Evolutionary conservation across 192 early-diverging fungal species (phyloP), one percentile per base, ranked within the genome.

Genomic region (Coemansia sp.): DNA sequence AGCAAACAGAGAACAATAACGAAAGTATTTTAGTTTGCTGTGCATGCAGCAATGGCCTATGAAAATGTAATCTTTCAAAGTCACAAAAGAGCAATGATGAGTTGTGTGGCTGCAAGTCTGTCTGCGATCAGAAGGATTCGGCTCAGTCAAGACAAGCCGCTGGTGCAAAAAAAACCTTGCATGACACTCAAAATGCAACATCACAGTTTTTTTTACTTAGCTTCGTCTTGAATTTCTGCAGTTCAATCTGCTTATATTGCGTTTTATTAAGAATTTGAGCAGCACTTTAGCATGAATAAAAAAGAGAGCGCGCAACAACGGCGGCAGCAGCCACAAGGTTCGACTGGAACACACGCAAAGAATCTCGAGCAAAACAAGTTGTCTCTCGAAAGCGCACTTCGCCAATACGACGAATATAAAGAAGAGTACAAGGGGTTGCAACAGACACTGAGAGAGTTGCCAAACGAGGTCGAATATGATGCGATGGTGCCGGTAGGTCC

Each of bases 401-500:
- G 47, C 22, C 71, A 79, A 34, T 70, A 72, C 48, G 58, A 49
- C 10, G 58, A 58, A 41, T 77, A 73, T 58, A 71, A 71, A 18
- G 23, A 54, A 30, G 80, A 77, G 28, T 82, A 82, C 58, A 57
- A 30, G 9, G 48, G 50, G n/a, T 68, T 82, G 16, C 74, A 77
- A 23, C 51, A 56, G 4, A 69, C 67, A 2, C 64, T 78, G 7
- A n/a, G 10, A 4, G 52, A 58, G 0, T 64, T 77, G 22, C 81
- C 76, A 18, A 30, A 38, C 7, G 65, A 68, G 30, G 62, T 65
- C 49, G 69, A 62, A 41, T 67, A 82, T 62, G 53, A 71, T 2
- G 73, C 70, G 22, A 71, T 76, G 87, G 84, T 97, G 1, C 95
- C 93, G 0, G 70, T 94, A 18, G 93, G 93, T 0, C 88, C 86